Conservation (phyloP, 1,284 basidiomycete species). For the Megacollybia platyphylla region DNA sequence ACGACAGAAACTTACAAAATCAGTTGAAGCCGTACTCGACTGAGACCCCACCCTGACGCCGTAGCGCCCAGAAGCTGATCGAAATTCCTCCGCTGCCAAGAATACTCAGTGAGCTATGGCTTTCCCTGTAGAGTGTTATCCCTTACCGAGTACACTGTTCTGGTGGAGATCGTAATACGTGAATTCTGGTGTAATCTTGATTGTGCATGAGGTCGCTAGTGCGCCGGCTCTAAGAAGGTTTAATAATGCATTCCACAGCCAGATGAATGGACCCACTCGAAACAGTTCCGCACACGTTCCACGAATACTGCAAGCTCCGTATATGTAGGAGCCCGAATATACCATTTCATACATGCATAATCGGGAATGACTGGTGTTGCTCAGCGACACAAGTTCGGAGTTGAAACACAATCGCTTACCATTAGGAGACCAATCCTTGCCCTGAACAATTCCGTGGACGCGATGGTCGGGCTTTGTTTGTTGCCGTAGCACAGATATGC, state of each 20-base stretch:
- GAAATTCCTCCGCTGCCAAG: slow-evolving; percentile 32
- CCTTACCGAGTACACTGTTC: slow-evolving; percentile 43
- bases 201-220: slow-evolving; percentile 54
- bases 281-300: slow-evolving; percentile 41
- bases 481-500: slow-evolving; percentile 65
- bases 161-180: slow-evolving; percentile 49
- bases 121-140: background rate
- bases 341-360: slow-evolving; percentile 55
- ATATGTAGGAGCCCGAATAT: slow-evolving; percentile 51
- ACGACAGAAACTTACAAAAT: slow-evolving; percentile 37
- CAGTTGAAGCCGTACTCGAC: slow-evolving; percentile 43
- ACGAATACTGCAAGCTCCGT: slow-evolving; percentile 37
- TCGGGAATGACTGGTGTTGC: slow-evolving; percentile 60
- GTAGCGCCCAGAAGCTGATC: slow-evolving; percentile 25
- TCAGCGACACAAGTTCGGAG: background rate
- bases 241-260: background rate
- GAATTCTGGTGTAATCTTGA: slow-evolving; percentile 28
- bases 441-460: slow-evolving; percentile 54
- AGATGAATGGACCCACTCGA: slow-evolving; percentile 29
- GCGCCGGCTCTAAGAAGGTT: slow-evolving; percentile 44
- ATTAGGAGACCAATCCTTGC: slow-evolving; percentile 51
- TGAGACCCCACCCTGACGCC: slow-evolving; percentile 17
- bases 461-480: slow-evolving; percentile 57
- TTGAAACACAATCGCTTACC: slow-evolving; percentile 22
- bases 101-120: background rate